Evolutionary conservation across 2,329 filamentous ascomycete genomes (phyloP).

Genomic region (Hypoxylon sp.): DNA sequence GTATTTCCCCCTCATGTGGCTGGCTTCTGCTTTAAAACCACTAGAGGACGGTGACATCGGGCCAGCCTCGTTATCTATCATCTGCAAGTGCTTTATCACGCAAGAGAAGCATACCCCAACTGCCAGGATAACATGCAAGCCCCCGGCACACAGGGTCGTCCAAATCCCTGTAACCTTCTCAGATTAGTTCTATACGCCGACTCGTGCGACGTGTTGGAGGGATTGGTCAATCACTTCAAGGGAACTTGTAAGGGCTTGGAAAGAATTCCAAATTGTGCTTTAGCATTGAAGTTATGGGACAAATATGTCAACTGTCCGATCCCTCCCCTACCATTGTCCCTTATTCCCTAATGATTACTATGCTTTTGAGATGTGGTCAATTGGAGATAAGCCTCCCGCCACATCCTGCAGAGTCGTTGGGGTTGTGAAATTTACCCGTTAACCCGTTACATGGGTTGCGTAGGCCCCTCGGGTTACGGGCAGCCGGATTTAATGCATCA

Average conservation of each 20-base stretch:
- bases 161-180: slow-evolving; percentile 35
- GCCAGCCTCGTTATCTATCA: slow-evolving; percentile 13
- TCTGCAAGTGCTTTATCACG: slow-evolving; percentile 18
- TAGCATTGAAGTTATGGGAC: slow-evolving; percentile 9
- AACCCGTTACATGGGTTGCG: not conserved
- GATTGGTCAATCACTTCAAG: slow-evolving; percentile 16
- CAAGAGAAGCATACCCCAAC: slow-evolving; percentile 16
- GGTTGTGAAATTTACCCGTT: not conserved
- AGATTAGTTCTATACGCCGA: slow-evolving; percentile 22
- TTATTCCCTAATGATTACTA: slow-evolving; percentile 18
- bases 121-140: slow-evolving; percentile 13
- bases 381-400: slow-evolving; percentile 8
- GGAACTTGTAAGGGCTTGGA: not conserved
- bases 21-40: slow-evolving; percentile 18
- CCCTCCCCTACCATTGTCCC: not conserved
- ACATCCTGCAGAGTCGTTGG: slow-evolving; percentile 1
- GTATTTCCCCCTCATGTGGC: not conserved
- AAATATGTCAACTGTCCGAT: not conserved
- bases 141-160: slow-evolving; percentile 23
- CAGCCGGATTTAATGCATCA: not conserved
- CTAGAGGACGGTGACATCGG: slow-evolving; percentile 1
- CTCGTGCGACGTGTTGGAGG: slow-evolving; percentile 14
- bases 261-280: slow-evolving; percentile 30
- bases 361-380: slow-evolving; percentile 2
- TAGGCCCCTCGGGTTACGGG: not conserved